These are phyloP conservation scores for Saitozyma podzolica DNA, from an alignment of 768 basidiomycete genomes.

Conservation along the genomic window DNA sequence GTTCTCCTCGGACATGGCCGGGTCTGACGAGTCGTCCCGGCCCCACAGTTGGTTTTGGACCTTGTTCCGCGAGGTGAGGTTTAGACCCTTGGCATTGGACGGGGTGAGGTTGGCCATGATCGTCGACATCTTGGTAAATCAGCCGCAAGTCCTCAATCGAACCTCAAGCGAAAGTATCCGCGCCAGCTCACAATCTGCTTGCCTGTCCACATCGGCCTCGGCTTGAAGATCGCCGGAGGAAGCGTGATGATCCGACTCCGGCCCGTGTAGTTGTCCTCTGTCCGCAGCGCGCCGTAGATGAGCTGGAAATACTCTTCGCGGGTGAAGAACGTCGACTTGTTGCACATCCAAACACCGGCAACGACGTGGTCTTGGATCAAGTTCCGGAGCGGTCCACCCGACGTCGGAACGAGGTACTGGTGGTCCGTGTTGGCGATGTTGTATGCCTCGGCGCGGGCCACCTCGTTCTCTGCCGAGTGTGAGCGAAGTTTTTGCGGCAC, in stretches of 20 bases:
- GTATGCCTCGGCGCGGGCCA: constrained; percentile 90
- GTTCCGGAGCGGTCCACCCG: constrained; percentile 94
- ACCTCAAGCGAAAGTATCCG: constrained; percentile 5
- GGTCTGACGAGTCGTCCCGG: constrained; percentile 56
- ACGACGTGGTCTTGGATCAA: constrained; percentile 99
- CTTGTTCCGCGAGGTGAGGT: constrained; percentile 81
- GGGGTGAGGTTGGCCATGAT: constrained; percentile 91
- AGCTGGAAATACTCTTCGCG: constrained; percentile 95
- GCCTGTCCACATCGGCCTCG: constrained; percentile 89
- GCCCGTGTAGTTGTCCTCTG: constrained; percentile 70
- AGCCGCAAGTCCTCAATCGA: too few species aligned
- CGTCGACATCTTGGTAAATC: constrained; percentile 75
- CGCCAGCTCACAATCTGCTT: constrained; percentile 81
- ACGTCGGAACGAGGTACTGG: constrained; percentile 98
- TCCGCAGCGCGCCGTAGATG: constrained; percentile 87
- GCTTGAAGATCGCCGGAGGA: constrained; percentile 90
- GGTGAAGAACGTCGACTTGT: constrained; percentile 89
- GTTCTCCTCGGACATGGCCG: constrained; percentile 70
- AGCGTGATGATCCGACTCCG: constrained; percentile 72
- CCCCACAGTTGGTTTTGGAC: constrained; percentile 81
- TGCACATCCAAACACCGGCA: constrained; percentile 99
- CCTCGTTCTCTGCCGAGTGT: constrained; percentile 72
- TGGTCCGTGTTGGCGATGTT: constrained; percentile 96
- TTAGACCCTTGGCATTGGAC: constrained; percentile 71
- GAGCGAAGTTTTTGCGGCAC: too few species aligned